Evolutionary conservation across 495 filamentous ascomycete species (phyloP), one percentile per base, ranked within the genome.

Genomic region (Thozetella sp.): DNA sequence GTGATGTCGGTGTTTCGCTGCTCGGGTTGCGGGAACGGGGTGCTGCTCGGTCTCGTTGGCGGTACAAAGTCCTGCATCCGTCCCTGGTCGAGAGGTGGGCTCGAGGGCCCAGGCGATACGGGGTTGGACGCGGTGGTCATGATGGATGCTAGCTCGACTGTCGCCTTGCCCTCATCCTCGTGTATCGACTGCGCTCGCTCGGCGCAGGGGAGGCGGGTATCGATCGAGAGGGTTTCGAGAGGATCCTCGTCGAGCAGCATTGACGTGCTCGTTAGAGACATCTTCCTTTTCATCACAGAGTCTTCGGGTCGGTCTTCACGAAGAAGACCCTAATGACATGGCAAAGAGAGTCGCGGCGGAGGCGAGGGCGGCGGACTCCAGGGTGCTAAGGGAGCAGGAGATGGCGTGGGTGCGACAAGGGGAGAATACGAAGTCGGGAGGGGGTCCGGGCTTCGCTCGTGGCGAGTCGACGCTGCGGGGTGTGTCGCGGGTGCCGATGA

Each of bases 1-100:
- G 71, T 74, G 23, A 79, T 62, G 48, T 76, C 76, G 10, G 72
- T 64, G 55, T 63, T 78, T 27, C 78, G 69, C 48, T 74, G 67
- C 37, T 84, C 80, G 48, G 76, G 78, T 52, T 85, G 76, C 4
- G 81, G 82, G 53, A 85, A 85, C 1, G 82, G 82, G 2, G 82
- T 85, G 65, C 81, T 84, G 59, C 76, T 83, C 6, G 82, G 82
- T 22, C 82, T 72, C 11, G 75, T 78, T 1, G 81, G 82, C 2
- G 80, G 81, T 4, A 81, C 57, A 62, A 85, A 79, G 53, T 83
- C 81, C 40, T 75, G 67, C 51, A 76, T 69, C 23, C 76, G 71
- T 52, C 68, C 68, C 22, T 72, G 78, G 48, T 78, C 72, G 10
- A 81, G 70, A 22, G 79, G 80, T 45, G 82, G 82, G 58, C 79